Base-by-base conservation (phyloP, 2,329 filamentous ascomycete genomes). In the Echinosphaeria canescens region DNA sequence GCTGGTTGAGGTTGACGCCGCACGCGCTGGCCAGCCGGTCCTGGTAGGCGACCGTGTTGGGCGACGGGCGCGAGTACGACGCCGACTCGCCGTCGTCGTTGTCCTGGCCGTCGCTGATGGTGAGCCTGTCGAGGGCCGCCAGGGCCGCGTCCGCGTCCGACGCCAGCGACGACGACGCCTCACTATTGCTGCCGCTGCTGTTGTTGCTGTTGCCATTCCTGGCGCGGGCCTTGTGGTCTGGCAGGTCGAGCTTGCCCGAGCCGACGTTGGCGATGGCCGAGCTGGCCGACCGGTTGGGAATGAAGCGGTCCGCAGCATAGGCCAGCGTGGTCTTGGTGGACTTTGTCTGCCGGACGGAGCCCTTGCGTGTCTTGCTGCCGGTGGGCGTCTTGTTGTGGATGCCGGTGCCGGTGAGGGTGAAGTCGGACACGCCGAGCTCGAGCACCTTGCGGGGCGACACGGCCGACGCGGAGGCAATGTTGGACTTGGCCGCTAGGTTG, bases 401-500 rank as follows among this genome's bases (percentile, higher is more conserved):
- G 31, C 80, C 81, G 29, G 84, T 91, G 34, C 84, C 82, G 27
- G 78, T 80, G 40, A 98, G 61, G 12, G 79, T 70, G 60, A 85
- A 95, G 46, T 98, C 84, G 22, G 84, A 93, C 18, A 92, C 73
- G 36, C 81, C 82, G 22, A 92, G 66, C 50, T 95, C 85, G 22
- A 95, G 64, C 25, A 59, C 64, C 48, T 76, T 80, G 42, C 79
- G 76, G 13, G 85, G 84, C 23, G 80, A 84, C 31, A 72, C 63
- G 30, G 68, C 65, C 23, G 56, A 55, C 36, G 71, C 69, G n/a
- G n/a, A n/a, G 37, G 76, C 79, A 48, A 93, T 93, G 60, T 93
- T 95, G 31, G 84, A 93, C 60, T 95, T 95, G 46, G 84, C 82
- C 3, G 85, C 93, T 46, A 88, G 78, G 27, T 78, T 75, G 48